Base-by-base conservation (phyloP, 345 rosid genomes). In the Arabidopsis suecica region DNA sequence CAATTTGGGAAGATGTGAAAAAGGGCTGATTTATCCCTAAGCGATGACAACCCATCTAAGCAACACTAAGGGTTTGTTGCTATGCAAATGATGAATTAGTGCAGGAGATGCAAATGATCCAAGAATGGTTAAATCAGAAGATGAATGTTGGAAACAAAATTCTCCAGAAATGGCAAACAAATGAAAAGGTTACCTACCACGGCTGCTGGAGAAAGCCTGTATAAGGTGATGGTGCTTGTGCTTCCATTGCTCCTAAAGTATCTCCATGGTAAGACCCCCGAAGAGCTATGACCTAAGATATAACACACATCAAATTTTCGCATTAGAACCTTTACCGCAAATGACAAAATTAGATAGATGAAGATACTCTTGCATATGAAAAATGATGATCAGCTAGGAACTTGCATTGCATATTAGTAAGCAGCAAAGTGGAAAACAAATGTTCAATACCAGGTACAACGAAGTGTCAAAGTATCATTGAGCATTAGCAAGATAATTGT, bases 211-310 rank as follows among this genome's bases (percentile, higher is more conserved):
- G 86, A 71, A 92, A 92, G 82, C 94, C 87, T 7, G 98, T 95
- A 79, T 86, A 95, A 69, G 92, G 71, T 36, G 98, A 88, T 51
- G 98, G 97, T 25, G 97, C 93, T 85, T 90, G 99, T 59, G 98
- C 99, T 87, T 92, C 99, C 99, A 95, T 95, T 38, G 97, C 97
- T 82, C 97, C 97, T 82, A 92, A 86, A 63, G 99, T 95, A 79
- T 92, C 99, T 61, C 97, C 99, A 79, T 95, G 99, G 82, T 90
- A 95, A 73, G 96, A 95, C 62, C 98, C 96, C 61, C 83, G 84
- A 70, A 92, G 97, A 48, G 99, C 99, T 65, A 95, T 75, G 61
- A 92, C 96, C 98, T 92, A 74, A 65, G 78, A 70, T 36, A 71
- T 65, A 50, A 60, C 20, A 61, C 76, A 56, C 51, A 58, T 49